These are phyloP conservation scores for Hemisphaericaspora nanyangensis DNA, from an alignment of 805 yeast genomes.

Conservation along the genomic window DNA sequence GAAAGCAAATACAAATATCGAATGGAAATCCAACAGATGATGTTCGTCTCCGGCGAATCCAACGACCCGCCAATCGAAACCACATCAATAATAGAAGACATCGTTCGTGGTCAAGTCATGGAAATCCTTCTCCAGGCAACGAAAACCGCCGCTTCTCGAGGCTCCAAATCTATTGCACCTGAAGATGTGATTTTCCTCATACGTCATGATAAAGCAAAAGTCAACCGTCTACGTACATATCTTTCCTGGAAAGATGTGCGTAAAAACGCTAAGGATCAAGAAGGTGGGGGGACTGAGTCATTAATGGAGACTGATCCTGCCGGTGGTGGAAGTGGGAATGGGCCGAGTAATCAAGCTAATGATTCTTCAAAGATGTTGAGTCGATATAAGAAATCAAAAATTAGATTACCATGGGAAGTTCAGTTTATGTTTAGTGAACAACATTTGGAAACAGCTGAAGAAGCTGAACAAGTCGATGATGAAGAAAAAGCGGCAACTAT, in stretches of 20 bases:
- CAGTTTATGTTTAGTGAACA: conserved; percentile 92
- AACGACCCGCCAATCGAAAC: conserved; percentile 93
- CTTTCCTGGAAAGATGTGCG: conserved; percentile 96
- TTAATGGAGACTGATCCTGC: conserved; percentile 48
- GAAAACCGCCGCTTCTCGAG: conserved; percentile 71
- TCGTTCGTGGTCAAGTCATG: conserved; percentile 90
- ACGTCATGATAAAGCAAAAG: conserved; percentile 91
- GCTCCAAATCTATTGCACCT: conserved; percentile 79
- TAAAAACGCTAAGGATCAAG: conserved; percentile 65
- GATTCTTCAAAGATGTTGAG: conserved; percentile 41
- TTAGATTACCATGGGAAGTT: conserved; percentile 91
- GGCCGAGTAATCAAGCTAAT: conserved; percentile 19
- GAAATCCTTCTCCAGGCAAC: conserved; percentile 78
- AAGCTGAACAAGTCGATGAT: conserved; percentile 64
- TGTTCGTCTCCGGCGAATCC: conserved; percentile 96
- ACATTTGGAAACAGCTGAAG: conserved; percentile 68
- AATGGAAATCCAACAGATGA: conserved; percentile 94
- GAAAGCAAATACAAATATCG: conserved; percentile 67
- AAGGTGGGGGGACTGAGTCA: conserved; percentile 45
- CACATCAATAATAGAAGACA: conserved; percentile 89
- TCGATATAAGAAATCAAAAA: conserved; percentile 66
- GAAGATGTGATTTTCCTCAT: conserved; percentile 93
- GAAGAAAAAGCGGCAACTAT: conserved; percentile 86
- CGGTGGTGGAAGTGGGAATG: conserved; percentile 35
- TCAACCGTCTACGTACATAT: conserved; percentile 84